Conservation (phyloP, 169 alveolate species). For the Plasmodium cynomolgi region DNA sequence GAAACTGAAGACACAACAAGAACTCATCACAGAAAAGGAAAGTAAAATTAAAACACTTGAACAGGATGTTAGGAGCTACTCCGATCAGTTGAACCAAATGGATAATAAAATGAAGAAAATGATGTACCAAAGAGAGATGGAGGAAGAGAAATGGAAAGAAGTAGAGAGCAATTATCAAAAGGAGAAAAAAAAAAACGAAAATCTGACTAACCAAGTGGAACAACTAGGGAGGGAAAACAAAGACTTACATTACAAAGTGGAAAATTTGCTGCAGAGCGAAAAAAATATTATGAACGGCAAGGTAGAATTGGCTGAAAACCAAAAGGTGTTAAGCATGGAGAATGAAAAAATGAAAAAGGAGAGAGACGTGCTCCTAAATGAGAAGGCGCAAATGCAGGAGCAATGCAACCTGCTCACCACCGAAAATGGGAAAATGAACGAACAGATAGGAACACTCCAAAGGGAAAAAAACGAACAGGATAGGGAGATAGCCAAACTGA, state of each 20-base stretch:
- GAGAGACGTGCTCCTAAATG: conserved; percentile 2
- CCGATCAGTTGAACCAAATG: conserved; percentile 6
- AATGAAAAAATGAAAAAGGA: conserved; percentile 35
- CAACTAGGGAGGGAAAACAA: conserved; percentile 28
- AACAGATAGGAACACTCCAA: background rate
- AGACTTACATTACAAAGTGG: conserved; percentile 30
- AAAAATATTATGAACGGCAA: conserved; percentile 28
- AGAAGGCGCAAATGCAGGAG: conserved; percentile 30
- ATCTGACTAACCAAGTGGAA: conserved; percentile 8
- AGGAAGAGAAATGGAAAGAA: conserved; percentile 21
- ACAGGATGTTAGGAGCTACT: background rate
- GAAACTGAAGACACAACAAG: conserved; percentile 41
- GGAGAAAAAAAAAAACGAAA: conserved; percentile 26
- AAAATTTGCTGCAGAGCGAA: conserved; percentile 42
- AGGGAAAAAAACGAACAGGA: conserved; percentile 4
- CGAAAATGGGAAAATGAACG: conserved; percentile 17
- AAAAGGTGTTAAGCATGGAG: conserved; percentile 4
- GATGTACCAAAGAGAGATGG: conserved; percentile 3
- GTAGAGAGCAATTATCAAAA: conserved; percentile 28
- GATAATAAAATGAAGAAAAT: conserved; percentile 38
- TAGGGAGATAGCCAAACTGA: background rate
- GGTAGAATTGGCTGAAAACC: conserved; percentile 15
- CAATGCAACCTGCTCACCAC: background rate
- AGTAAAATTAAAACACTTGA: conserved; percentile 10
- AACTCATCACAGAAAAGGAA: conserved; percentile 21